Conservation (phyloP, 2,329 filamentous ascomycete genomes). For the Penicillium verrucosum region DNA sequence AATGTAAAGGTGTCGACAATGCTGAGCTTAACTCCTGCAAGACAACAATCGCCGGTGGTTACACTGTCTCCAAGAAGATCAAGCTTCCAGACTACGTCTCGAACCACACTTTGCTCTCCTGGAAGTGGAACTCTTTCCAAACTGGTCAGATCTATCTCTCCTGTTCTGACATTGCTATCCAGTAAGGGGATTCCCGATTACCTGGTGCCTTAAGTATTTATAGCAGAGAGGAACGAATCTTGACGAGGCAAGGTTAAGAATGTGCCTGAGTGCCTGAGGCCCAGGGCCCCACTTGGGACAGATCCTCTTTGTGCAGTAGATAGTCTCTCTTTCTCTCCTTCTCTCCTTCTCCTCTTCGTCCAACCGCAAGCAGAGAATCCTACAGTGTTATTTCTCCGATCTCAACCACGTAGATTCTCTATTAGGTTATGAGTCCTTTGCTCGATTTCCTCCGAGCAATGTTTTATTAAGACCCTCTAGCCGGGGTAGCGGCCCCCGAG, state of each 20-base stretch:
- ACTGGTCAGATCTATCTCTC: slow-evolving; percentile 54
- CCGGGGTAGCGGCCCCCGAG: too few relatives aligned
- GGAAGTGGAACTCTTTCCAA: slow-evolving; percentile 56
- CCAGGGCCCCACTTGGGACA: too few relatives aligned
- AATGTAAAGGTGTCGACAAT: slow-evolving; percentile 48
- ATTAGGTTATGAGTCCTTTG: too few relatives aligned
- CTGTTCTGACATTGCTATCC: slow-evolving; percentile 53
- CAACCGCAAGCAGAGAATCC: too few relatives aligned
- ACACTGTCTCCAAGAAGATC: slow-evolving; percentile 53
- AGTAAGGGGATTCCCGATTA: not conserved
- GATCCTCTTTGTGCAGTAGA: too few relatives aligned
- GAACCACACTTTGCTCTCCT: slow-evolving; percentile 51
- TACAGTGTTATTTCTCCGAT: too few relatives aligned
- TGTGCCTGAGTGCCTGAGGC: too few relatives aligned
- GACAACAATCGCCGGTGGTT: slow-evolving; percentile 54
- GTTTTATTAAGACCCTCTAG: too few relatives aligned
- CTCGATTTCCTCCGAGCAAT: too few relatives aligned
- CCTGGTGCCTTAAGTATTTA: not conserved
- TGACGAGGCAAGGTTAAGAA: not conserved
- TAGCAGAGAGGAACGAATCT: not conserved
- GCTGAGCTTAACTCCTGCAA: slow-evolving; percentile 46
- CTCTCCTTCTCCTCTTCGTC: too few relatives aligned
- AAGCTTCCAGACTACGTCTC: slow-evolving; percentile 50
- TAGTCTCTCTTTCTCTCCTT: too few relatives aligned
- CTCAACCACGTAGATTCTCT: too few relatives aligned